Base-by-base conservation (phyloP, 805 yeast species). In the Kuraishia borneana region DNA sequence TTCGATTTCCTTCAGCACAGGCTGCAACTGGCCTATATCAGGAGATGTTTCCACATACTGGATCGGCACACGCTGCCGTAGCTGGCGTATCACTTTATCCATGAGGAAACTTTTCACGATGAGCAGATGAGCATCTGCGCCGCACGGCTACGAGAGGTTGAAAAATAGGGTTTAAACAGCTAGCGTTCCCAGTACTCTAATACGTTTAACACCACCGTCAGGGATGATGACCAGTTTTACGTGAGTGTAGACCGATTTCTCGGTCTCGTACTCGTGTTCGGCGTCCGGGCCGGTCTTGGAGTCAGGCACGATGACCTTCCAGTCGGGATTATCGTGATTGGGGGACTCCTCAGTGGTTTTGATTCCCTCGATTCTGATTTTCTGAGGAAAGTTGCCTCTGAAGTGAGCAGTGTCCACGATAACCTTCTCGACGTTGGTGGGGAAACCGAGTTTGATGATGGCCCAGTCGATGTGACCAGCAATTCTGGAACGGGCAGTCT, bases 131-230 rank as follows among this genome's bases (percentile, higher is more conserved):
- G n/a, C n/a, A n/a, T n/a, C n/a, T n/a, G n/a, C n/a, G n/a, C n/a
- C 25, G 30, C 30, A 32, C 30, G 18, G 18, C 12, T 6, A 26
- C 8, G 5, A 6, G 35, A 22, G 32, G 6, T 5, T 17, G 6
- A n/a, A n/a, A n/a, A n/a, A 12, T 16, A 5, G n/a, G 6, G 13
- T 12, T 25, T 25, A 25, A 25, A 25, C 28, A 25, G 28, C 8
- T 12, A 53, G 27, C 21, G 62, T 63, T 28, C 96, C 97, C 47
- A 73, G 71, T 19, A 88, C 92, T 43, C 95, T 72, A 26, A 89
- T 60, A 53, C 98, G 73, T 65, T 89, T 89, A 36, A 87, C 84
- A 40, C 98, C 98, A 33, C 98, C 98, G 52, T 89, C 98, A 17
- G 98, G 98, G 43, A 87, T 81, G 54, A 89, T 80, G 7, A 83